Percentiles rank a stretch among this genome's conserved stretches.
phyloP scores from a whole-genome alignment of 2,329 filamentous ascomycete genomes.

The Epichloe glyceriae region DNA sequence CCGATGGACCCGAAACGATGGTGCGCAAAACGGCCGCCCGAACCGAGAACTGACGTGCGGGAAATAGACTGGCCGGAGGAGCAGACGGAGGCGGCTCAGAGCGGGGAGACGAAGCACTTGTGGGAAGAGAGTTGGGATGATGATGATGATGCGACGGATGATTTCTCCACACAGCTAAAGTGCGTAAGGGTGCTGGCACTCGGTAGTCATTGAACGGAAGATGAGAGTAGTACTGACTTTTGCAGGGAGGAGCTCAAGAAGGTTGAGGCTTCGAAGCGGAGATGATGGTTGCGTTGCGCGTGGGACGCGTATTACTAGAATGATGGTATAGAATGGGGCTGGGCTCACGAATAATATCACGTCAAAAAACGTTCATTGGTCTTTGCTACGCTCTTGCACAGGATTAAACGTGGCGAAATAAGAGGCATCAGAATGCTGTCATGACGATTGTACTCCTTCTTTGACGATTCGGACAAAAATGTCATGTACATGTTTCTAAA shows the following conservation, averaged over 20 bases:
- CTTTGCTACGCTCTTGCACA: not conserved
- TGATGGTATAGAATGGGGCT: not conserved
- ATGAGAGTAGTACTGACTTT: conserved; percentile 7
- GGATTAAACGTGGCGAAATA: not conserved
- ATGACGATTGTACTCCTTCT: not conserved
- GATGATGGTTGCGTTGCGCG: conserved; percentile 19
- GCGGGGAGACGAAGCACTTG: conserved; percentile 60
- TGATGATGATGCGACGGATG: conserved; percentile 91
- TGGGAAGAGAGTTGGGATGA: conserved; percentile 99
- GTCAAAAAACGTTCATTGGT: not conserved
- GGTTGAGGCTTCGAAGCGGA: conserved; percentile 63
- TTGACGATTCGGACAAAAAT: not conserved
- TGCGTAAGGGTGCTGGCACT: conserved; percentile 22
- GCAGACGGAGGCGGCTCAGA: conserved; percentile 69
- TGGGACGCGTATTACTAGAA: not conserved
- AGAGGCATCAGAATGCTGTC: too few species aligned
- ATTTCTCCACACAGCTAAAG: conserved; percentile 92
- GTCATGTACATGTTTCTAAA: not conserved
- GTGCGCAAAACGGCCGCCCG: not conserved
- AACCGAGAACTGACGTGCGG: not conserved
- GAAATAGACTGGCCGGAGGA: conserved; percentile 77
- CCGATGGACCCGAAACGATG: too few species aligned
- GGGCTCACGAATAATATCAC: not conserved
- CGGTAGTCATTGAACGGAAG: conserved; percentile 18
- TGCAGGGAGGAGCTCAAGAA: conserved; percentile 84